These are phyloP conservation scores for Viridothelium virens DNA, from an alignment of 495 filamentous ascomycete genomes.

Conservation along the genomic window DNA sequence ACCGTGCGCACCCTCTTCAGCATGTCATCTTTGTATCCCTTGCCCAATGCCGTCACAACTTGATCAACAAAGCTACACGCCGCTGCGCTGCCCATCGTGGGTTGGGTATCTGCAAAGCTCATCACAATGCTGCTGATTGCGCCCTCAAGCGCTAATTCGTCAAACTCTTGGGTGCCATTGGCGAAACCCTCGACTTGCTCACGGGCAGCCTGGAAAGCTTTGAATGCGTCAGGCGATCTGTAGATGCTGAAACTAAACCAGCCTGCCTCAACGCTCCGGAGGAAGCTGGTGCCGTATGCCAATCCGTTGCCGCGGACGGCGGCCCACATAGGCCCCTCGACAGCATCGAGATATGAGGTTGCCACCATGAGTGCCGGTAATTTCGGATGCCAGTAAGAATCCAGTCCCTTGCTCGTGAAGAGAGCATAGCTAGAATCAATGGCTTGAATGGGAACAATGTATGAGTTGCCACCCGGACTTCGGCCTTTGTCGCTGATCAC, in stretches of 20 bases:
- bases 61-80: slow-evolving; percentile 71
- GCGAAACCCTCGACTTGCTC: slow-evolving; percentile 63
- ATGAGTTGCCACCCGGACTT: slow-evolving; percentile 62
- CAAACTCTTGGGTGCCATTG: slow-evolving; percentile 55
- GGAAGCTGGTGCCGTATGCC: slow-evolving; percentile 78
- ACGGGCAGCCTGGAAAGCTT: slow-evolving; percentile 71
- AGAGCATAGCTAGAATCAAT: slow-evolving; percentile 89
- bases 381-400: slow-evolving; percentile 63
- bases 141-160: slow-evolving; percentile 77
- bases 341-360: slow-evolving; percentile 79
- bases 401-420: slow-evolving; percentile 63
- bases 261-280: slow-evolving; percentile 65
- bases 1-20: slow-evolving; percentile 70
- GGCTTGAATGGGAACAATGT: slow-evolving; percentile 81
- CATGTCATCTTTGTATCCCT: slow-evolving; percentile 68
- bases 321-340: slow-evolving; percentile 90
- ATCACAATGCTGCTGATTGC: slow-evolving; percentile 84
- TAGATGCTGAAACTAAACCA: slow-evolving; percentile 75
- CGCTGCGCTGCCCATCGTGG: slow-evolving; percentile 71
- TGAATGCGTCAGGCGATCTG: slow-evolving; percentile 80
- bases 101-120: slow-evolving; percentile 74
- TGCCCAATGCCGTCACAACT: slow-evolving; percentile 68
- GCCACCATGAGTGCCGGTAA: slow-evolving; percentile 82
- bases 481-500: slow-evolving; percentile 65
- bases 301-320: slow-evolving; percentile 85